These are phyloP conservation scores for Vitis hybrid DNA, from an alignment of 177 flowering plant genomes.

Conservation along the genomic window DNA sequence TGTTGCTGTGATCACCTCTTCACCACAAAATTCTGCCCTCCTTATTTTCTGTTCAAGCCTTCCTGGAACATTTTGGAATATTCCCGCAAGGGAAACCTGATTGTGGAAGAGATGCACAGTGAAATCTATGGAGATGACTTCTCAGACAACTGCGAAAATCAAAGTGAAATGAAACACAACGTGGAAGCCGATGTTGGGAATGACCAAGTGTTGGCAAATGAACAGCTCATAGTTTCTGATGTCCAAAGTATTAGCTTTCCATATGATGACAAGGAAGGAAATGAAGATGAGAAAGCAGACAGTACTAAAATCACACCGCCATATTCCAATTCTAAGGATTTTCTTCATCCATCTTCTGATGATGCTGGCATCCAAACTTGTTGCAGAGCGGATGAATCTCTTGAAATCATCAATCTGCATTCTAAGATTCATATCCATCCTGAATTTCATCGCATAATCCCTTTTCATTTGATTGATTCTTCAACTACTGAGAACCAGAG, in stretches of 20 bases:
- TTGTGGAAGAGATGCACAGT: slow-evolving; percentile 24
- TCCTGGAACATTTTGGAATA: slow-evolving; percentile 52
- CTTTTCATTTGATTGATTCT: slow-evolving; percentile 29
- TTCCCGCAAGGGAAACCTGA: slow-evolving; percentile 33
- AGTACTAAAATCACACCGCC: neutral
- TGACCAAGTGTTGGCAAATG: slow-evolving; percentile 5
- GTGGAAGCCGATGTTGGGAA: slow-evolving; percentile 4
- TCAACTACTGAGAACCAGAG: slow-evolving; percentile 11
- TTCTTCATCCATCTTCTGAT: neutral
- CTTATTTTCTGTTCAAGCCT: slow-evolving; percentile 44
- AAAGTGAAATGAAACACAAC: neutral
- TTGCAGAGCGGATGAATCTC: slow-evolving; percentile 14
- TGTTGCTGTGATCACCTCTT: slow-evolving; percentile 62
- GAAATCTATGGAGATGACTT: slow-evolving; percentile 4
- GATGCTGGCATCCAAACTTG: slow-evolving; percentile 2
- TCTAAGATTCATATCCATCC: neutral
- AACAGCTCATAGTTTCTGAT: slow-evolving; percentile 21
- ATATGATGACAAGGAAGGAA: slow-evolving; percentile 17
- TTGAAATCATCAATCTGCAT: slow-evolving; percentile 9
- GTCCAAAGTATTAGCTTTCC: slow-evolving; percentile 12
- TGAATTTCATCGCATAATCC: slow-evolving; percentile 18
- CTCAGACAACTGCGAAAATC: neutral
- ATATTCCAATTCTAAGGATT: neutral
- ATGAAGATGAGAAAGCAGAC: slow-evolving; percentile 10
- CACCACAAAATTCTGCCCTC: slow-evolving; percentile 27